A percentile compares a stretch with the other conserved stretches of the same genome.
phyloP scores from a whole-genome alignment of 2,329 filamentous ascomycete genomes.

The Drechslerella dactyloides region DNA sequence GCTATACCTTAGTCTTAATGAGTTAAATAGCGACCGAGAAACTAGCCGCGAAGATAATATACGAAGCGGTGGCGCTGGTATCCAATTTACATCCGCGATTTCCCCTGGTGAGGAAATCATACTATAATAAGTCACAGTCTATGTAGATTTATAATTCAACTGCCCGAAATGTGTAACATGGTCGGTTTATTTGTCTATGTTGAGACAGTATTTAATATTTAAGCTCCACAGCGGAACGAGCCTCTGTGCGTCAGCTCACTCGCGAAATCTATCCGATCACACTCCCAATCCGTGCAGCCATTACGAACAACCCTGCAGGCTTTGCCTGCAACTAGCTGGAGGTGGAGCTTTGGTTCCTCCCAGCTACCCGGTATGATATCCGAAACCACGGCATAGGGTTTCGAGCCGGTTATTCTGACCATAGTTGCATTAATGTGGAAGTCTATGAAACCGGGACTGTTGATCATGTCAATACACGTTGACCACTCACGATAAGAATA shows the following conservation, averaged over 20 bases:
- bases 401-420: neutral
- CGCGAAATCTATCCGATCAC: neutral
- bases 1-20: too few species aligned
- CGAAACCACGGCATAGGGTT: neutral
- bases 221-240: slow-evolving; percentile 1
- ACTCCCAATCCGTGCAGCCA: neutral
- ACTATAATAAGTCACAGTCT: neutral
- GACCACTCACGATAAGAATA: neutral
- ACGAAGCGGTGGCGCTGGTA: too few species aligned
- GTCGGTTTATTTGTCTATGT: too few species aligned
- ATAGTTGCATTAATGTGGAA: too few species aligned
- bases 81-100: too few species aligned
- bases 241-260: neutral
- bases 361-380: neutral
- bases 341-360: neutral
- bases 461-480: neutral
- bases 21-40: too few species aligned
- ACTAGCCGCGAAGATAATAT: too few species aligned
- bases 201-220: neutral
- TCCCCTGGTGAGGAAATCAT: too few species aligned
- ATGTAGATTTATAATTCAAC: neutral
- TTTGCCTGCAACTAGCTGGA: too few species aligned
- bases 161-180: neutral
- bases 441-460: neutral
- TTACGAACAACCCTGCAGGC: neutral